Conservation (phyloP, 2,329 filamentous ascomycete genomes). For the Emericellopsis cladophorae region DNA sequence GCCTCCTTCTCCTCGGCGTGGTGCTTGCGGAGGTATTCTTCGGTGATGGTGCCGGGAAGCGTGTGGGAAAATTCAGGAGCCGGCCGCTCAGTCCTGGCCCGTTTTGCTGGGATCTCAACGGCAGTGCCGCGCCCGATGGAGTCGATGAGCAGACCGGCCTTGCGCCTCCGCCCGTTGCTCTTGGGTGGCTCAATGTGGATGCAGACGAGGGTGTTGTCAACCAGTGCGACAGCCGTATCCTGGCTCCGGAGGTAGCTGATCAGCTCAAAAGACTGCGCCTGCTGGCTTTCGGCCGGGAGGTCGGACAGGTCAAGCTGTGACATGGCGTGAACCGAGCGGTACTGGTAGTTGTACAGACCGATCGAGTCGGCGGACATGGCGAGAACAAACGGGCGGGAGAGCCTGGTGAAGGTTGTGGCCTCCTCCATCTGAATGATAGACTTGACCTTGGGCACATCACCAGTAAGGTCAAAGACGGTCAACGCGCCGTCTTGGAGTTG, state of each 20-base stretch:
- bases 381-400: constrained; percentile 55
- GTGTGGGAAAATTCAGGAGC: constrained; percentile 18
- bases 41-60: constrained; percentile 36
- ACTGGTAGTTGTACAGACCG: constrained; percentile 57
- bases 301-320: constrained; percentile 29
- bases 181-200: constrained; percentile 56
- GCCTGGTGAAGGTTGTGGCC: constrained; percentile 49
- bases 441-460: constrained; percentile 46
- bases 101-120: constrained; percentile 21
- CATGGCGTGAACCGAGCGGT: constrained; percentile 44
- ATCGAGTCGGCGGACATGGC: constrained; percentile 43
- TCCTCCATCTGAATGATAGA: constrained; percentile 38
- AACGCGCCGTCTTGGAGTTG: constrained; percentile 42
- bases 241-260: constrained; percentile 52
- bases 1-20: constrained; percentile 30
- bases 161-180: constrained; percentile 39
- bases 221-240: constrained; percentile 51
- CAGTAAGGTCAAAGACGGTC: constrained; percentile 50
- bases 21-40: constrained; percentile 33
- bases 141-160: constrained; percentile 56
- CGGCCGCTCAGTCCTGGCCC: constrained; percentile 14
- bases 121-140: constrained; percentile 54
- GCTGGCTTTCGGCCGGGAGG: constrained; percentile 21
- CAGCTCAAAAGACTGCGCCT: constrained; percentile 27
- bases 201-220: constrained; percentile 51